A percentile compares a stretch with the other conserved stretches of the same genome.
phyloP scores from a whole-genome alignment of 2,329 filamentous ascomycete genomes.

The Talaromyces piceae region DNA sequence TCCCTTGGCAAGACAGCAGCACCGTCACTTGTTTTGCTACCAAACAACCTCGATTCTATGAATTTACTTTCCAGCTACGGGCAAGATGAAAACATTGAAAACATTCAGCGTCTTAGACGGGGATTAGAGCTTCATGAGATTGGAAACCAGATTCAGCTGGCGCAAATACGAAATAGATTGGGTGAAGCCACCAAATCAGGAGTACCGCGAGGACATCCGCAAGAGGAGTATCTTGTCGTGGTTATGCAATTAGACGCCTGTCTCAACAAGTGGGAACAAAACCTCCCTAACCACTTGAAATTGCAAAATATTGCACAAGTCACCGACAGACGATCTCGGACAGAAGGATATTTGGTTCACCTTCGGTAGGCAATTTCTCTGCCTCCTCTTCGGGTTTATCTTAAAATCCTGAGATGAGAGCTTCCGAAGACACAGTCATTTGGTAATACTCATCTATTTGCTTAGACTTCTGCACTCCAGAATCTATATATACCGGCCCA shows the following conservation, averaged over 20 bases:
- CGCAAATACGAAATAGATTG: conserved; percentile 14
- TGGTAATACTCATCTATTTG: not conserved
- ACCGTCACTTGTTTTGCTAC: conserved; percentile 9
- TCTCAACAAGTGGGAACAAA: conserved; percentile 14
- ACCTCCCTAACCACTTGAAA: conserved; percentile 11
- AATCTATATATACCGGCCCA: conserved; percentile 15
- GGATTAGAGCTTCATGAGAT: conserved; percentile 15
- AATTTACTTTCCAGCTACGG: not conserved
- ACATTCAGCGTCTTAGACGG: not conserved
- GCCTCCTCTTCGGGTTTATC: not conserved
- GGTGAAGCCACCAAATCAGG: conserved; percentile 10
- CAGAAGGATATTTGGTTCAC: conserved; percentile 13
- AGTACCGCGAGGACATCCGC: conserved; percentile 11
- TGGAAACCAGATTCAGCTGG: conserved; percentile 16
- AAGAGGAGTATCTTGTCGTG: conserved; percentile 14
- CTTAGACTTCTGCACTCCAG: conserved; percentile 14
- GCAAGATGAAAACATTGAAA: not conserved
- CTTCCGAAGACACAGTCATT: not conserved
- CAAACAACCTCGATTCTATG: not conserved
- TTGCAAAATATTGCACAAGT: conserved; percentile 8
- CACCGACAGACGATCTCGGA: conserved; percentile 7
- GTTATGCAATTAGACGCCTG: conserved; percentile 14
- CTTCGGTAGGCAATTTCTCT: conserved; percentile 12
- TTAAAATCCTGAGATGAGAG: not conserved
- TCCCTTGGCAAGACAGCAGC: conserved; percentile 14